Percentiles rank a stretch among this genome's conserved stretches.
Conservation (phyloP, 192 early-diverging fungal genomes). For the Podila epicladia region DNA sequence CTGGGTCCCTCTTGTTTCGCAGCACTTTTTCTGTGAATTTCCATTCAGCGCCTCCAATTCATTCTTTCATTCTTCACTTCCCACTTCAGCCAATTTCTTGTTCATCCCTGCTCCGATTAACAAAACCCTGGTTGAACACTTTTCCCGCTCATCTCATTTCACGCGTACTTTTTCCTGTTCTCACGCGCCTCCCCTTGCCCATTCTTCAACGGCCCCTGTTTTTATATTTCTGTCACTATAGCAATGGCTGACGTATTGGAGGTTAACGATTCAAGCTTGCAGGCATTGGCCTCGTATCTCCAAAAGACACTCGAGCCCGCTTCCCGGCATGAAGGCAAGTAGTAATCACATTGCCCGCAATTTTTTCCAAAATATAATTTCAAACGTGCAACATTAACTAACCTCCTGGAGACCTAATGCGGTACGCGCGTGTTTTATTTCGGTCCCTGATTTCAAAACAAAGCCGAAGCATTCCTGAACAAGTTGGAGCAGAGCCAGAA, state of each 20-base stretch:
- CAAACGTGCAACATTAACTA: conserved; percentile 49
- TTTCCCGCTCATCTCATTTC: not conserved
- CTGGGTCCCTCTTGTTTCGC: no score
- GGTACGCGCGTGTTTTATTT: no score
- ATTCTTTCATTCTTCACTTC: no score
- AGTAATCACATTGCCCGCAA: not conserved
- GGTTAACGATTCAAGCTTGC: conserved; percentile 60
- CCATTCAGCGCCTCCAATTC: no score
- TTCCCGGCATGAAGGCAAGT: conserved; percentile 66
- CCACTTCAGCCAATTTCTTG: not conserved
- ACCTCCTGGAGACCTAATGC: conserved; percentile 26
- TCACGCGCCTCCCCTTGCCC: not conserved
- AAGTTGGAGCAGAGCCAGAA: conserved; percentile 34
- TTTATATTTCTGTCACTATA: not conserved
- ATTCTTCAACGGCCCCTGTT: not conserved
- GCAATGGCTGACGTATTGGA: conserved; percentile 48
- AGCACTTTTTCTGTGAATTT: no score
- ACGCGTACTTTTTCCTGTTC: not conserved
- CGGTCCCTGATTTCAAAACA: not conserved
- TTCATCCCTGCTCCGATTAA: not conserved
- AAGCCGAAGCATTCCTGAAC: conserved; percentile 19
- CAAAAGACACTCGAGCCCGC: conserved; percentile 69
- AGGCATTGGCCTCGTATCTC: conserved; percentile 60
- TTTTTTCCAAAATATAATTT: conserved; percentile 10
- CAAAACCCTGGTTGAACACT: not conserved